Base-by-base conservation (phyloP, 768 basidiomycete genomes). In the Mrakia hoshinonis region DNA sequence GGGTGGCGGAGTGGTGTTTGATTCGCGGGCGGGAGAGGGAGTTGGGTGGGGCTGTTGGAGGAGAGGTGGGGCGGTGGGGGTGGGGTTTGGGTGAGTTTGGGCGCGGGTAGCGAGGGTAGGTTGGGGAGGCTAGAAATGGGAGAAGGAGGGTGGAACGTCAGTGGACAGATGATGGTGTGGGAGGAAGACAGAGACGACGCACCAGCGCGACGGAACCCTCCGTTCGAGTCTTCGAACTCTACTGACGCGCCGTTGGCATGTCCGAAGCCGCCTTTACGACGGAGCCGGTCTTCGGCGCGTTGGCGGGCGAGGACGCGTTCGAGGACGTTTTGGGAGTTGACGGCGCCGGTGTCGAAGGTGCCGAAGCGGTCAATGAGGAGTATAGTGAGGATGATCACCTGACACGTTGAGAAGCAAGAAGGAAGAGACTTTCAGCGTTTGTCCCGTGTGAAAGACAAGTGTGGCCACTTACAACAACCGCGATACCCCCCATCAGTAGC, bases 1-100 rank as follows among this genome's bases (percentile, higher is more conserved):
- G 58, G 1, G 58, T 61, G 0, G 58, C 58, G n/a, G 34, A 34
- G 31, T 61, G 58, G 34, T 61, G 58, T 61, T 61, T 61, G 58
- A 61, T 61, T n/a, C 58, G 58, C n/a, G 58, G 58, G 11, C 58
- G 58, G 36, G 36, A 20, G 55, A 58, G 55, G 11, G 55, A 29
- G 55, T 31, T 31, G 26, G 29, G 55, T 18, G 55, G 58, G 10
- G 58, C 58, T 22, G n/a, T 7, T 24, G 29, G 29, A 36, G 58
- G 58, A 38, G 58, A 61, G 34, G 34, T 61, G 0, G 34, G 58
- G 34, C 22, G 31, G 4, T 36, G 34, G 5, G 9, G 13, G 34
- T 10, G n/a, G 34, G 36, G 58, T 15, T 61, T 61, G 58, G 58
- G 58, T 13, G 58, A 61, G 20, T 6, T n/a, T 61, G 58, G 58